Evolutionary conservation across 768 basidiomycete genomes (phyloP), one percentile per base, ranked within the genome.

Genomic region (Kwoniella dendrophila): DNA sequence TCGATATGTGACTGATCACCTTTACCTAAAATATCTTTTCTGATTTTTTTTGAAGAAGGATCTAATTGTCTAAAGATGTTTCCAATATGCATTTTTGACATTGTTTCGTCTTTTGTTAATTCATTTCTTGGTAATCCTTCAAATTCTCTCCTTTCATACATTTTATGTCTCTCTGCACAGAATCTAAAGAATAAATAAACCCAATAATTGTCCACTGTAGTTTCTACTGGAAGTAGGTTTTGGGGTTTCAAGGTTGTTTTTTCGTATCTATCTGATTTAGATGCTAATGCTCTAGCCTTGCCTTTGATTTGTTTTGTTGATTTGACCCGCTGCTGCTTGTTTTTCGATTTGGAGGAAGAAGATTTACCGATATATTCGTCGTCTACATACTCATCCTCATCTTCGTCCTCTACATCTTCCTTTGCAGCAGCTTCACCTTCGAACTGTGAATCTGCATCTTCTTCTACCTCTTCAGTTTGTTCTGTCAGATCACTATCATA

Each of bases 21-120:
- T 26, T 30, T 44, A 4, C 27, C 52, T n/a, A 71, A 65, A 43
- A 71, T 56, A 24, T 54, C 22, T 24, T 61, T 44, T 30, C 24
- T 47, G 26, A 68, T 47, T 4, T 44, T 47, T 30, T 30, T 52
- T 43, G 59, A 59, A 10, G 59, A 45, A 11, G 59, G 30, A 55
- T 71, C 69, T 59, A 71, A 48, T 48, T 71, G 56, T 18, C 69
- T 32, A 52, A 43, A 71, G 8, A 71, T 33, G 55, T 71, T 71
- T 20, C 69, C 67, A 7, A 68, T 49, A 26, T 24, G 43, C 24
- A 41, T 57, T 33, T 56, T 65, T 30, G 24, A 22, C 63, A 71
- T 62, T 0, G 63, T 66, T 44, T 68, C 67, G 55, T 71, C 69
- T 43, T 58, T 20, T 5, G 33, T 71, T 27, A 67, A 32, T 32